Percentiles rank a stretch among this genome's conserved stretches.
These are phyloP conservation scores for Mortierella sp. DNA, from an alignment of 371 early-diverging fungal species.

Conservation along the genomic window DNA sequence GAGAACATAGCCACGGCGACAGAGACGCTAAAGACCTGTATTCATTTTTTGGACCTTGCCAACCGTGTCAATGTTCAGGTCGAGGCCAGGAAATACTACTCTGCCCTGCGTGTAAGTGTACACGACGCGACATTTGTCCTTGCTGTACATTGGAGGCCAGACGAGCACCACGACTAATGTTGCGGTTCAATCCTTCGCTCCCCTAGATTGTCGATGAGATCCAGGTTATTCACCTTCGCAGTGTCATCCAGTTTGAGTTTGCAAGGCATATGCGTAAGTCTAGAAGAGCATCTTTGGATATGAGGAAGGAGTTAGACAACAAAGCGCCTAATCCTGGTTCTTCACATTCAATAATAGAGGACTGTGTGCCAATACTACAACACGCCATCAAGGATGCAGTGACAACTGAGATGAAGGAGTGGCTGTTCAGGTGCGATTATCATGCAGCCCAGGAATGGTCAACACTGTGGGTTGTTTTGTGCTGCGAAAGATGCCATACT, in stretches of 20 bases:
- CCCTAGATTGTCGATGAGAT: slow-evolving; percentile 83
- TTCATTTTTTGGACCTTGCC: slow-evolving; percentile 90
- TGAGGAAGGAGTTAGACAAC: neutral
- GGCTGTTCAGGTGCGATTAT: slow-evolving; percentile 82
- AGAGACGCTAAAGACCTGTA: slow-evolving; percentile 86
- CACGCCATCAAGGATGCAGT: slow-evolving; percentile 88
- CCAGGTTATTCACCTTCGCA: slow-evolving; percentile 76
- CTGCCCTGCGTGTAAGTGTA: slow-evolving; percentile 83
- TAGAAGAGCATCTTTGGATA: neutral
- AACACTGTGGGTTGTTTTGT: too few relatives aligned
- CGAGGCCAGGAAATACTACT: slow-evolving; percentile 88
- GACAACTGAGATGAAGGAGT: slow-evolving; percentile 88
- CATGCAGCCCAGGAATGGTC: too few relatives aligned
- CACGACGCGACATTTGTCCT: neutral
- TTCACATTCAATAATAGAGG: slow-evolving; percentile 58
- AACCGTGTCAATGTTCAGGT: slow-evolving; percentile 87
- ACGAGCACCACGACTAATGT: neutral
- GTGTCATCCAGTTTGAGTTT: slow-evolving; percentile 81
- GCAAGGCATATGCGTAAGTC: slow-evolving; percentile 81
- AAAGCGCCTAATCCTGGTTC: neutral
- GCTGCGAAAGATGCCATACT: neutral
- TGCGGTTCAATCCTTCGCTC: neutral
- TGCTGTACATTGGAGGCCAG: neutral
- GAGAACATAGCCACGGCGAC: slow-evolving; percentile 91
- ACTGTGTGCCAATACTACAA: slow-evolving; percentile 89